Percentiles rank a stretch among this genome's conserved stretches.
Evolutionary conservation across 257 asterid genomes (phyloP).

Genomic region (Oldenlandia corymbosa): DNA sequence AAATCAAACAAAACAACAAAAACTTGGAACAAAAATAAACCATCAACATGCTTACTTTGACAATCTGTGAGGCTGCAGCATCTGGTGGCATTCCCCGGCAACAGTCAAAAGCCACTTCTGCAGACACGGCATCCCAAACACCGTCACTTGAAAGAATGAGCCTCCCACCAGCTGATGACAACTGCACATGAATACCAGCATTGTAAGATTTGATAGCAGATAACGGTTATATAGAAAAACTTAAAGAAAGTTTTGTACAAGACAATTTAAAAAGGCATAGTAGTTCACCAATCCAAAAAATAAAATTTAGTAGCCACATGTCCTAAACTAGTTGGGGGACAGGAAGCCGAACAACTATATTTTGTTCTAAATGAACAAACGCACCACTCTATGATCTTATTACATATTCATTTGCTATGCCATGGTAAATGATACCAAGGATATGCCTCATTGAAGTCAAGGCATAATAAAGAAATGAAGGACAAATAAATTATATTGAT

Average conservation of each 20-base stretch:
- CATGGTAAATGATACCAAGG: background rate
- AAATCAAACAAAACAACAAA: background rate
- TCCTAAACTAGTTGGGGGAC: background rate
- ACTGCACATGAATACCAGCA: constrained; percentile 39
- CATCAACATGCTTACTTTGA: constrained; percentile 42
- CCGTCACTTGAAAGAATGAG: constrained; percentile 91
- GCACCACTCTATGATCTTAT: background rate
- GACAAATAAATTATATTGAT: too few species aligned
- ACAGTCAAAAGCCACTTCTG: constrained; percentile 84
- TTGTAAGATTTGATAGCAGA: background rate
- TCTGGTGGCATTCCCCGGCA: constrained; percentile 86
- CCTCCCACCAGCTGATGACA: constrained; percentile 88
- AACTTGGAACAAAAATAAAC: constrained; percentile 1
- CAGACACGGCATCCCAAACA: constrained; percentile 94
- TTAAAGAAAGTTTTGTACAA: too few species aligned
- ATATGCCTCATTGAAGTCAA: background rate
- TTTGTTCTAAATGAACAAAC: background rate
- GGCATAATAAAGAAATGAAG: background rate
- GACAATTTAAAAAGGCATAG: background rate
- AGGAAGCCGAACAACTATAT: background rate
- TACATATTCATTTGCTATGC: too few species aligned
- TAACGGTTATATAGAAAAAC: too few species aligned
- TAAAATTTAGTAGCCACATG: background rate
- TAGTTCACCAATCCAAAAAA: background rate
- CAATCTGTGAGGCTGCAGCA: constrained; percentile 87